Conservation (phyloP, 2,329 filamentous ascomycete genomes). For the Sordariomycetes sp. region DNA sequence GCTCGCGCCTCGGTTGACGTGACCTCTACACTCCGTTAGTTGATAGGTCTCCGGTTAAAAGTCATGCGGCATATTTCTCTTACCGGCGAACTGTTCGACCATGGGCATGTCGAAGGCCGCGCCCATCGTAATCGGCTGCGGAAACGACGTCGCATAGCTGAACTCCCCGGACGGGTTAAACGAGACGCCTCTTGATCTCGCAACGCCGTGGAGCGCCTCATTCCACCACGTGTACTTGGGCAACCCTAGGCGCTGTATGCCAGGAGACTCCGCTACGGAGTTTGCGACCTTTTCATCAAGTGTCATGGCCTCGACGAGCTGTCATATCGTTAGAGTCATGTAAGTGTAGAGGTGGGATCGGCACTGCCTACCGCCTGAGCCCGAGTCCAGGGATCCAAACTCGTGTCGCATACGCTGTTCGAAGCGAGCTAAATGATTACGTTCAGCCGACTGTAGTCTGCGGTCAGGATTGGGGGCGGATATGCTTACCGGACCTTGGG, state of each 20-base stretch:
- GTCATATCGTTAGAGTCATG: background rate
- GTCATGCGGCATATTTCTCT: background rate
- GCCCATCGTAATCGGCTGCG: constrained; percentile 50
- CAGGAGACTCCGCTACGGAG: constrained; percentile 15
- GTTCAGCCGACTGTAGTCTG: background rate
- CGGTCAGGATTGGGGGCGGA: background rate
- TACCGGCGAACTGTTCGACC: constrained; percentile 21
- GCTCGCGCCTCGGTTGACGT: constrained; percentile 52
- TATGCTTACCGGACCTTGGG: constrained; percentile 1
- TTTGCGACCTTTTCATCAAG: constrained; percentile 21
- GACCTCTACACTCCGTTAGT: constrained; percentile 32
- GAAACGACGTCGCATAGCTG: constrained; percentile 53
- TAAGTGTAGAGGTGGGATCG: background rate
- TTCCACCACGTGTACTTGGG: constrained; percentile 51
- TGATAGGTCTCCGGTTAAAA: background rate
- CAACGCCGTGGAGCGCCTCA: constrained; percentile 53
- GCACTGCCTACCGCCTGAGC: constrained; percentile 1
- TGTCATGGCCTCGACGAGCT: constrained; percentile 18
- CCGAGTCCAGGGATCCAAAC: constrained; percentile 1
- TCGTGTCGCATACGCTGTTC: constrained; percentile 4
- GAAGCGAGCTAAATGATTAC: background rate
- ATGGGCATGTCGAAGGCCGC: constrained; percentile 55
- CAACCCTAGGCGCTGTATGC: constrained; percentile 37
- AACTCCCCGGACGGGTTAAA: constrained; percentile 29
- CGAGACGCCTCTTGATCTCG: constrained; percentile 41